These are phyloP conservation scores for Thelonectria olida DNA, from an alignment of 2,329 filamentous ascomycete genomes.

Conservation along the genomic window DNA sequence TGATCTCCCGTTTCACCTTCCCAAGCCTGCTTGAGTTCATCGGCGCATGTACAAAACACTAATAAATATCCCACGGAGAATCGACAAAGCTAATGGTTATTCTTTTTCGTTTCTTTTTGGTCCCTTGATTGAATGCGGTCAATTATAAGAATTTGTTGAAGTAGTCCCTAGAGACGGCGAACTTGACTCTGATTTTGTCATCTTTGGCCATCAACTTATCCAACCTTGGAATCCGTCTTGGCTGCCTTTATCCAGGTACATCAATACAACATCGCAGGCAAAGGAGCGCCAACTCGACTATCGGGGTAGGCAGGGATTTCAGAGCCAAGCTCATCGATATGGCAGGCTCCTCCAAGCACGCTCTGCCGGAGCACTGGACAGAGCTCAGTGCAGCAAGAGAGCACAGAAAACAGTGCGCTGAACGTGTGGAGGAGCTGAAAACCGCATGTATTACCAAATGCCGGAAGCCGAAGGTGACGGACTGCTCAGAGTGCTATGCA, in stretches of 20 bases:
- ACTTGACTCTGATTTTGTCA: too few species aligned
- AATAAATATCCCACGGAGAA: background rate
- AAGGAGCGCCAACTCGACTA: background rate
- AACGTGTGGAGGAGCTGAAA: slow-evolving; percentile 54
- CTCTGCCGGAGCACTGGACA: slow-evolving; percentile 51
- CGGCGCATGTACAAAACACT: background rate
- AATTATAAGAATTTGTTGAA: background rate
- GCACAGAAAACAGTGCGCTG: slow-evolving; percentile 48
- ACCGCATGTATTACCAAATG: slow-evolving; percentile 54
- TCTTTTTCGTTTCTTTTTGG: background rate
- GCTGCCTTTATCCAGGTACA: too few species aligned
- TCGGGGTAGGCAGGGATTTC: background rate
- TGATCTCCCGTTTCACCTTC: background rate
- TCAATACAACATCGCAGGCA: too few species aligned
- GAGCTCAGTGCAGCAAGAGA: slow-evolving; percentile 46
- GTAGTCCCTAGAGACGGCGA: background rate
- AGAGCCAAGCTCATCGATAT: slow-evolving; percentile 23
- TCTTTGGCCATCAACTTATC: too few species aligned
- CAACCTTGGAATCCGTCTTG: too few species aligned
- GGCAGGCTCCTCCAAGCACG: slow-evolving; percentile 35
- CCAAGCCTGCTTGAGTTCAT: too few species aligned
- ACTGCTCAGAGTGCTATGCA: slow-evolving; percentile 59
- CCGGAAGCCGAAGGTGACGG: slow-evolving; percentile 51
- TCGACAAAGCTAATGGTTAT: background rate
- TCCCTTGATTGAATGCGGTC: background rate